Base-by-base conservation (phyloP, 805 yeast genomes). In the Kurtzmaniella fragi region DNA sequence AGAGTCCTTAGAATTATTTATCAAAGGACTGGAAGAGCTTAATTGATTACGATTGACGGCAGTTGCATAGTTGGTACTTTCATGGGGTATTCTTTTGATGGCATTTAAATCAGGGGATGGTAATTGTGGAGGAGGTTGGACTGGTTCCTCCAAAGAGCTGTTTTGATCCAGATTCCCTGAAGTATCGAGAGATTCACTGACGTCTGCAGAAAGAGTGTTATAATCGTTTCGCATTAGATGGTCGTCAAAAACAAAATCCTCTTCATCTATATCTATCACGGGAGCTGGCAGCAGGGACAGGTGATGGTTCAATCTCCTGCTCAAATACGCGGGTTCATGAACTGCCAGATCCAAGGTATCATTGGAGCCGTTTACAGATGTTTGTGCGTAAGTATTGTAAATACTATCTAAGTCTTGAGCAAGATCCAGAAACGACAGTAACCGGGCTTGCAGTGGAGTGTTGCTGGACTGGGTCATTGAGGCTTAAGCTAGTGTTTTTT, bases 301-400 rank as follows among this genome's bases (percentile, higher is more conserved):
- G 25, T 8, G 25, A 5, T 20, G 25, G 8, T 20, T 20, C 8
- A 20, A 20, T 8, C 25, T 20, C 25, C 25, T 20, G 25, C 25
- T 20, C 25, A 20, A 20, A 20, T 20, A 20, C 49, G 4, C 33
- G 6, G 43, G 52, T 31, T 41, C 47, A 42, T 55, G 38, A 11
- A 37, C 36, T 23, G 50, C 48, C 12, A 62, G 53, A 39, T 60
- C 67, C 16, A 61, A 49, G 3, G 65, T 54, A 12, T 59, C 64
- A 12, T 41, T 44, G 34, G 62, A 53, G 12, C 41, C 48, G 25
- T 48, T 41, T 27, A 33, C 32, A 5, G 33, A 29, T 27, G 25
- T 28, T 8, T 17, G 16, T 15, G 16, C 35, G 32, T 43, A 36
- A 11, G 41, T 42, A 40, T 44, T 42, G 42, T 53, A 62, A 25